Conservation (phyloP, 2,329 filamentous ascomycete genomes). For the Neofusicoccum sp. region DNA sequence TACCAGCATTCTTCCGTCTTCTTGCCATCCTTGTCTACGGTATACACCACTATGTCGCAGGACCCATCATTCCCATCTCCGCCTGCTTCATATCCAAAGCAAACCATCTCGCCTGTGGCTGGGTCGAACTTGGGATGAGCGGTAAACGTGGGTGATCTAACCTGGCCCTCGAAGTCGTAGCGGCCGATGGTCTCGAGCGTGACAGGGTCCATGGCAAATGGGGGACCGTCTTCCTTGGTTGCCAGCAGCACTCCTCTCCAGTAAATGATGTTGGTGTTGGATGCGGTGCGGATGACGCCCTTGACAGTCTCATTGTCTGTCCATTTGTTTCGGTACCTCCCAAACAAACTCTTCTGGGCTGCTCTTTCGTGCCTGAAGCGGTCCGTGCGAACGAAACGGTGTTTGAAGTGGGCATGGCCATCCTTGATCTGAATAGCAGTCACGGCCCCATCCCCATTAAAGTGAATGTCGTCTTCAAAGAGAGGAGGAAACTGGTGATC, state of each 20-base stretch:
- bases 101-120: conserved; percentile 42
- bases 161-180: conserved; percentile 42
- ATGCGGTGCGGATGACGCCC: conserved; percentile 55
- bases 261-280: conserved; percentile 61
- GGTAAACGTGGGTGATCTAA: conserved; percentile 41
- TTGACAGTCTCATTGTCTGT: conserved; percentile 57
- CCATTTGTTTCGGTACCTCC: conserved; percentile 57
- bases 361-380: conserved; percentile 40
- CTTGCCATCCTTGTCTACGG: conserved; percentile 38
- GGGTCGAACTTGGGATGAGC: conserved; percentile 48
- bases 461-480: conserved; percentile 55
- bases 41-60: conserved; percentile 41
- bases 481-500: conserved; percentile 54
- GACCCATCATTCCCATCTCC: conserved; percentile 34
- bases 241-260: conserved; percentile 57
- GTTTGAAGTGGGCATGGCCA: conserved; percentile 44
- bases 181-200: conserved; percentile 41
- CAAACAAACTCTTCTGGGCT: conserved; percentile 47
- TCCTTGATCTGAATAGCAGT: conserved; percentile 43
- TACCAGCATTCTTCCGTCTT: conserved; percentile 43
- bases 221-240: conserved; percentile 48
- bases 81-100: conserved; percentile 43
- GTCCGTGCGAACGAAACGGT: conserved; percentile 44
- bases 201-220: conserved; percentile 41
- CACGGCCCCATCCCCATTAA: conserved; percentile 47